Evolutionary conservation across 2,329 filamentous ascomycete genomes (phyloP), one percentile per base, ranked within the genome.

Genomic region (Ophiostoma sp.): DNA sequence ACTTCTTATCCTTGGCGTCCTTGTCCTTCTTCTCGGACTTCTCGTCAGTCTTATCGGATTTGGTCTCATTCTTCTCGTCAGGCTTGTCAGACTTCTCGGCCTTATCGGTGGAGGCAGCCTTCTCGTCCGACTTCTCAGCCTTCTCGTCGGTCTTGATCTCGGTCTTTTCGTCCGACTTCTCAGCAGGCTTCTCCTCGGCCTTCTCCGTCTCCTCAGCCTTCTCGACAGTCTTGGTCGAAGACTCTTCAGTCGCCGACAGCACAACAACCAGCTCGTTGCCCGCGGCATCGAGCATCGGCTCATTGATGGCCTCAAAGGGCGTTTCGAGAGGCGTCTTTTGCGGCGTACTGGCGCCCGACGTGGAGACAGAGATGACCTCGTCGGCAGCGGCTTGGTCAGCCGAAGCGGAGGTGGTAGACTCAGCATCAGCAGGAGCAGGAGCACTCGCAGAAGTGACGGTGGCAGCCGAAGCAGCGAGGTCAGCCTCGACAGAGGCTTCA

Each of bases 261-360:
- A 83, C 80, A 8, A 81, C 77, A 6, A 83, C 80, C 77, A 82
- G 83, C 39, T 81, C 77, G 31, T 75, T 68, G 22, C 76, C 74
- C 19, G 73, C 74, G 36, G 61, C 75, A 19, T 77, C 76, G 3
- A 77, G 74, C 72, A 1, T 75, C 72, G 22, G 74, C 74, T 25
- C 75, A 33, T 19, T 75, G 69, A 50, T 71, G 55, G 33, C 42
- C 22, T 80, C 78, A 39, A 77, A 78, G 52, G 80, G 81, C 1
- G 79, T 81, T 64, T 77, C 76, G 63, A 78, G 73, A 0, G 79
- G 78, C 25, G 78, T 80, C 64, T 77, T 73, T 5, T 79, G 77
- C 19, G 78, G 77, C 3, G 76, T 76, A 33, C 77, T 79, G 52
- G 70, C 74, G 22, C 74, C 74, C 0, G 77, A 77, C 8, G 78